phyloP scores from a whole-genome alignment of 2,329 filamentous ascomycete genomes.

The Karstenula rhodostoma region DNA sequence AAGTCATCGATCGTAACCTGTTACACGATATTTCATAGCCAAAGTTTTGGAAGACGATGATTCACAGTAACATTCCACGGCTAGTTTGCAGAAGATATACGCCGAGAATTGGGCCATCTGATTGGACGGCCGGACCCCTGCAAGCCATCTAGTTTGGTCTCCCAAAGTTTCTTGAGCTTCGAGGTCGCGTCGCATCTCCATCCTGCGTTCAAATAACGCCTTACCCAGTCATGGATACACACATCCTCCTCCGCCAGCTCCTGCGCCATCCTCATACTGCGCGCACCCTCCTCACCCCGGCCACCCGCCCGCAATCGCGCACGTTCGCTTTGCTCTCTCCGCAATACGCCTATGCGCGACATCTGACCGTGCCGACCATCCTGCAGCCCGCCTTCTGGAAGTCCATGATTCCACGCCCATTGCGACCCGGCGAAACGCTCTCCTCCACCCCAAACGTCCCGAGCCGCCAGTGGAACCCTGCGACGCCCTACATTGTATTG shows the following conservation, averaged over 20 bases:
- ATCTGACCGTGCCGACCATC: constrained; percentile 45
- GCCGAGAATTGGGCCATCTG: background rate
- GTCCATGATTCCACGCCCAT: constrained; percentile 46
- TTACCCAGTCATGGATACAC: constrained; percentile 34
- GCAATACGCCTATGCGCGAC: constrained; percentile 26
- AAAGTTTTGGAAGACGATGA: too few relatives aligned
- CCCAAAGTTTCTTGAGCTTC: constrained; percentile 22
- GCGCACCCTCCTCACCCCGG: constrained; percentile 27
- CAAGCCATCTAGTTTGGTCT: constrained; percentile 1
- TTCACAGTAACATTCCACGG: too few relatives aligned
- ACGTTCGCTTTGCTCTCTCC: constrained; percentile 31
- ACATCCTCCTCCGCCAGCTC: constrained; percentile 34
- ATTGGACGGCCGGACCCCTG: background rate
- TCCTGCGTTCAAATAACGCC: background rate
- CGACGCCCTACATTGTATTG: constrained; percentile 71
- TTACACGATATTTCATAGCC: background rate
- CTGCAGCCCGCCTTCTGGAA: constrained; percentile 49
- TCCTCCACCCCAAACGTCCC: constrained; percentile 17
- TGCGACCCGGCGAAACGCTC: constrained; percentile 23
- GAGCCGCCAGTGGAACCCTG: constrained; percentile 60
- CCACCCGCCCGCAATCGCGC: constrained; percentile 31
- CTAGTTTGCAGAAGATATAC: background rate
- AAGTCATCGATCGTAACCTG: too few relatives aligned
- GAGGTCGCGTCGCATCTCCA: constrained; percentile 1
- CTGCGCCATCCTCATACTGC: constrained; percentile 30